These are phyloP conservation scores for Stevia rebaudiana DNA, from an alignment of 140 eudicot genomes.

Conservation along the genomic window DNA sequence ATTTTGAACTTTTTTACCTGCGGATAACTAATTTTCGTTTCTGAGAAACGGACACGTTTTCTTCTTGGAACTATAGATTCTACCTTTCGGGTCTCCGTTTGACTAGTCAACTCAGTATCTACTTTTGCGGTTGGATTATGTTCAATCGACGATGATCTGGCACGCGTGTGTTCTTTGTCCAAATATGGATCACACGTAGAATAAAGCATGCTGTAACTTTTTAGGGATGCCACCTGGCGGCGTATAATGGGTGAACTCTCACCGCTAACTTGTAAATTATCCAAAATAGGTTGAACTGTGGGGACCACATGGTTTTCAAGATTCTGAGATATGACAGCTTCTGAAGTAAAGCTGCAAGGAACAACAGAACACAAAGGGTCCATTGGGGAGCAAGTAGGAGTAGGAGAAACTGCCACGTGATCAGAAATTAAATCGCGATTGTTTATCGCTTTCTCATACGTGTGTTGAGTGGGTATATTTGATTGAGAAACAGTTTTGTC, in stretches of 20 bases:
- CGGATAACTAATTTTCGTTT: constrained; percentile 23
- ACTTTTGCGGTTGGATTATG: background rate
- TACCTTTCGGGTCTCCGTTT: constrained; percentile 21
- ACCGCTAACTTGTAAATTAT: constrained; percentile 17
- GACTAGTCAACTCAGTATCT: constrained; percentile 18
- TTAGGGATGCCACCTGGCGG: constrained; percentile 43
- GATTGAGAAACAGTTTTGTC: constrained; percentile 41
- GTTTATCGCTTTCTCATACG: constrained; percentile 7
- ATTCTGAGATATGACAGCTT: constrained; percentile 30
- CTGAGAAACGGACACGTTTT: constrained; percentile 66
- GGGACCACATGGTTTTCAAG: constrained; percentile 10
- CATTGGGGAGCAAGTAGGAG: constrained; percentile 31
- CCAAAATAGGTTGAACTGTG: constrained; percentile 14
- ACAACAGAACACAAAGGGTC: constrained; percentile 83
- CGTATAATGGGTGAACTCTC: constrained; percentile 22
- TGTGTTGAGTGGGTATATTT: constrained; percentile 33
- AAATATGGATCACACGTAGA: constrained; percentile 20
- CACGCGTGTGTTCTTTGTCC: constrained; percentile 16
- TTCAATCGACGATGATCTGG: constrained; percentile 13
- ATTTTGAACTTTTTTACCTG: constrained; percentile 17
- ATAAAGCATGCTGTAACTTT: constrained; percentile 41
- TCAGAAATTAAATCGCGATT: constrained; percentile 27
- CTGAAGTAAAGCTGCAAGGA: constrained; percentile 64
- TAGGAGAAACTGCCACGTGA: constrained; percentile 32
- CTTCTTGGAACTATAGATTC: constrained; percentile 35